Percentiles rank a stretch among this genome's conserved stretches.
phyloP scores from a whole-genome alignment of 2,329 filamentous ascomycete genomes.

The Geosmithia morbida region DNA sequence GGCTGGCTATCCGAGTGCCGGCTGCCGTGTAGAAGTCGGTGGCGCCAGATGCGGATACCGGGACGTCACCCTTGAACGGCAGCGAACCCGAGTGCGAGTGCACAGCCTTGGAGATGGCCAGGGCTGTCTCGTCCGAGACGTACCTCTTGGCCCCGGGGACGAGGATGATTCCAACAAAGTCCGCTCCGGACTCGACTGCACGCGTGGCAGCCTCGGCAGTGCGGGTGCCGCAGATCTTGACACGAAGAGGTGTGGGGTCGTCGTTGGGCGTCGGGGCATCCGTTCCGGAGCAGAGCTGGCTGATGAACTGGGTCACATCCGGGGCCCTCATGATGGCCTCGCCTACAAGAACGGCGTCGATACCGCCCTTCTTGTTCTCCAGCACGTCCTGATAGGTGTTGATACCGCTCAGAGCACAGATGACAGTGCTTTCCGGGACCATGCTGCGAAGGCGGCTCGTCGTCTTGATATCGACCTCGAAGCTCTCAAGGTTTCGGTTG shows the following conservation, averaged over 20 bases:
- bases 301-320: constrained; percentile 71
- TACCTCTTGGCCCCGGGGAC: constrained; percentile 69
- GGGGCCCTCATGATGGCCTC: constrained; percentile 90
- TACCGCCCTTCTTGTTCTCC: constrained; percentile 75
- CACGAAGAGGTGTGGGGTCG: constrained; percentile 40
- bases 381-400: constrained; percentile 77
- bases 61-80: constrained; percentile 15
- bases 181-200: constrained; percentile 76
- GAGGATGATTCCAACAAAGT: constrained; percentile 85
- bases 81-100: constrained; percentile 46
- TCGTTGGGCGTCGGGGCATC: constrained; percentile 18
- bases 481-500: constrained; percentile 91
- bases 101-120: constrained; percentile 67
- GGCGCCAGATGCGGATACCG: constrained; percentile 16
- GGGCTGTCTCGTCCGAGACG: constrained; percentile 63
- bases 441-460: constrained; percentile 78
- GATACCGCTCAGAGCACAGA: constrained; percentile 91
- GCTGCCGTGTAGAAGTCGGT: constrained; percentile 59
- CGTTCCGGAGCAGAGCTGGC: constrained; percentile 57
- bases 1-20: constrained; percentile 29
- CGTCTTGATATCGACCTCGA: constrained; percentile 89
- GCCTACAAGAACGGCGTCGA: constrained; percentile 85
- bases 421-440: constrained; percentile 72
- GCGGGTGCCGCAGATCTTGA: constrained; percentile 93
- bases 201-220: constrained; percentile 65